Conservation (phyloP, 768 basidiomycete species). For the Tricholoma sp. region DNA sequence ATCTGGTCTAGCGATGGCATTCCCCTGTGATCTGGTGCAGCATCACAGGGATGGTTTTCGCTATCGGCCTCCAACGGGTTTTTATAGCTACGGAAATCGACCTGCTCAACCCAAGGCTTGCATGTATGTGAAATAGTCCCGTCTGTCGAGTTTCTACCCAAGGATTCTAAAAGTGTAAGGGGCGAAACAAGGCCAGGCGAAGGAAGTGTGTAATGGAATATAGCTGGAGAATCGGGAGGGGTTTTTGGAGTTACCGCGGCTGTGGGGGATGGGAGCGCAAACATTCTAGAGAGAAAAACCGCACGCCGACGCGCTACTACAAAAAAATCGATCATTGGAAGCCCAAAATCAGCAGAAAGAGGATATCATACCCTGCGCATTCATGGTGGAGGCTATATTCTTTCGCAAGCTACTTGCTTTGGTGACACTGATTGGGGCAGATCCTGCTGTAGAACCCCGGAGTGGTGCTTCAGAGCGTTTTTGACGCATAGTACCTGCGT, state of each 20-base stretch:
- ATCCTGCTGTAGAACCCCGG: conserved; percentile 54
- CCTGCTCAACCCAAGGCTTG: conserved; percentile 61
- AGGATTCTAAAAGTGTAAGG: conserved; percentile 49
- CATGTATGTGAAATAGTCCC: conserved; percentile 18
- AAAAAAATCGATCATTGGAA: not conserved
- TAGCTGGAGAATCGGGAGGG: conserved; percentile 64
- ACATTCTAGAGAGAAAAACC: conserved; percentile 68
- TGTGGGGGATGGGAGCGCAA: conserved; percentile 59
- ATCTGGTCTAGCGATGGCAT: conserved; percentile 77
- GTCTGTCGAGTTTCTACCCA: conserved; percentile 30
- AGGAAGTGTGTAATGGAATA: conserved; percentile 65
- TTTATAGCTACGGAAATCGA: conserved; percentile 45
- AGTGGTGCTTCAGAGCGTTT: conserved; percentile 64
- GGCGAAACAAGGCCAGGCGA: conserved; percentile 66
- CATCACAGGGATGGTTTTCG: not conserved
- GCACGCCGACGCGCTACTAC: conserved; percentile 72
- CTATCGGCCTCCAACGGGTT: conserved; percentile 13
- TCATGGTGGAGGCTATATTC: conserved; percentile 68
- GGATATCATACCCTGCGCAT: conserved; percentile 59
- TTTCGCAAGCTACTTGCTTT: conserved; percentile 59
- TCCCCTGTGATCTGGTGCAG: conserved; percentile 15
- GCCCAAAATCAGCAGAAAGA: not conserved
- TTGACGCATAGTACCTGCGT: conserved; percentile 52
- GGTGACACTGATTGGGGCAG: conserved; percentile 38
- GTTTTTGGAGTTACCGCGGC: conserved; percentile 56